phyloP scores from a whole-genome alignment of 257 asterid species.

The Salvia rosmarinus region DNA sequence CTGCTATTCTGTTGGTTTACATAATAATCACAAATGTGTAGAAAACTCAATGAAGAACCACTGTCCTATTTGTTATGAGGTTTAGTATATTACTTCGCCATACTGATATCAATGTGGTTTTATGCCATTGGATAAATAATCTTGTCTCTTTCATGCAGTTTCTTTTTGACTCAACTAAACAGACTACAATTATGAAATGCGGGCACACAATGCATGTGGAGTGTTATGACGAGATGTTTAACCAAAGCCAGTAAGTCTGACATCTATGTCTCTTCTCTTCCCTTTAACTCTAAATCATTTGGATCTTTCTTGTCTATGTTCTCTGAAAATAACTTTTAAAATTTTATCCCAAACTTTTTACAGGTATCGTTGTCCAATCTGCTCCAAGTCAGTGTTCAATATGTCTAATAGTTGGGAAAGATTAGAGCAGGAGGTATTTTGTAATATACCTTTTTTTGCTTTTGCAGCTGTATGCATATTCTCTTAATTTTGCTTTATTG shows the following conservation, averaged over 20 bases:
- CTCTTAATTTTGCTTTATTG: neutral
- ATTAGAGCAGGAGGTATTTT: conserved; percentile 74
- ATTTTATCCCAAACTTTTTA: conserved; percentile 25
- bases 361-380: conserved; percentile 93
- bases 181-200: conserved; percentile 74
- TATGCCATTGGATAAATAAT: conserved; percentile 20
- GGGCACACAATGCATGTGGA: conserved; percentile 90
- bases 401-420: conserved; percentile 73
- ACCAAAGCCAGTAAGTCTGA: conserved; percentile 66
- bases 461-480: neutral
- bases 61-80: conserved; percentile 98
- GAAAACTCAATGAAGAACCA: conserved; percentile 92
- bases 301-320: neutral
- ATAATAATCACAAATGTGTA: conserved; percentile 72
- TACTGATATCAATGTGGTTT: conserved; percentile 4
- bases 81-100: conserved; percentile 32
- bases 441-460: conserved; percentile 23
- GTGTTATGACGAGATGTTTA: conserved; percentile 64
- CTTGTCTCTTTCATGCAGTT: conserved; percentile 53
- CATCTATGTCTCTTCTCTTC: conserved; percentile 5
- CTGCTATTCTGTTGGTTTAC: conserved; percentile 70
- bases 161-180: conserved; percentile 83
- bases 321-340: neutral
- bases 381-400: conserved; percentile 71
- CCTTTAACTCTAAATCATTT: conserved; percentile 15